phyloP scores from a whole-genome alignment of 2,329 filamentous ascomycete genomes.

The Ophidiomyces ophidiicola region DNA sequence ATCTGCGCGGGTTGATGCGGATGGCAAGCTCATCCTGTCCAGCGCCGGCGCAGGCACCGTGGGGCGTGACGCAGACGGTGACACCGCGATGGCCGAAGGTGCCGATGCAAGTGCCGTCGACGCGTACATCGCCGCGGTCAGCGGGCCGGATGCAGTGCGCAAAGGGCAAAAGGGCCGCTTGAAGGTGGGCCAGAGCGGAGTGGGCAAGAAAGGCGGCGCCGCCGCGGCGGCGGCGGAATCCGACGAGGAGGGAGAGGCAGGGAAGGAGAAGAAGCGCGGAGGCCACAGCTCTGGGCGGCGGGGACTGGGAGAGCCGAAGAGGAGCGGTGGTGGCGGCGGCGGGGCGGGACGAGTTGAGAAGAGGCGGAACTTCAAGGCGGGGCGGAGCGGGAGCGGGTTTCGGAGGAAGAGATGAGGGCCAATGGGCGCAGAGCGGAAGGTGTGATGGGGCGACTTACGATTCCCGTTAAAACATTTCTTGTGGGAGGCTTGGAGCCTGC shows the following conservation, averaged over 20 bases:
- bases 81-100: constrained; percentile 38
- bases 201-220: constrained; percentile 25
- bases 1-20: constrained; percentile 32
- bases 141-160: constrained; percentile 46
- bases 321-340: constrained; percentile 18
- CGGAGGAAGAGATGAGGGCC: constrained; percentile 8
- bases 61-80: constrained; percentile 18
- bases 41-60: constrained; percentile 17
- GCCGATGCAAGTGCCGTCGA: constrained; percentile 33
- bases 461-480: no score
- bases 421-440: no score
- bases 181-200: constrained; percentile 43
- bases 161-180: constrained; percentile 48
- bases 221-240: constrained; percentile 23
- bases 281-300: constrained; percentile 20
- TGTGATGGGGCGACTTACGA: no score
- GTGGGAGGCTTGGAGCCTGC: no score
- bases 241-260: constrained; percentile 18
- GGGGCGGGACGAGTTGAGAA: constrained; percentile 18
- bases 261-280: constrained; percentile 16
- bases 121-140: constrained; percentile 50
- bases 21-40: constrained; percentile 36
- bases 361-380: constrained; percentile 14
- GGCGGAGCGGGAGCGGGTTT: constrained; percentile 16
- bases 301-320: constrained; percentile 23